Base-by-base conservation (phyloP, 1,139 yeast species). In the Torulaspora globosa region DNA sequence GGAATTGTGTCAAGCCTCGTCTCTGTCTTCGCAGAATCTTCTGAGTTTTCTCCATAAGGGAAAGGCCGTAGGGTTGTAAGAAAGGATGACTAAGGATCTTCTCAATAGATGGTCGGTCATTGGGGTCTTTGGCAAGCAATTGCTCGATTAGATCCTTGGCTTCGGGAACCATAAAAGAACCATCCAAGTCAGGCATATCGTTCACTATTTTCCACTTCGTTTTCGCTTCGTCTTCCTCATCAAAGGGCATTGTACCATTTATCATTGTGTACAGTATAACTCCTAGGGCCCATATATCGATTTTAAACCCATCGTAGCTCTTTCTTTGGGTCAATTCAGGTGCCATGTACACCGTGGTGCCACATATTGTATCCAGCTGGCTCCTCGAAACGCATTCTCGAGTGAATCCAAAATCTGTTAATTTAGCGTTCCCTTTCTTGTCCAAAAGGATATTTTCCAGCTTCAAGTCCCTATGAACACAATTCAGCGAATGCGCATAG, bases 261-360 rank as follows among this genome's bases (percentile, higher is more conserved):
- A 88, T 62, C 76, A 92, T 74, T 0, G 97, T 88, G 64, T 83
- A 92, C n/a, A 92, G 68, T n/a, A 92, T 89, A 7, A 92, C 79
- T 0, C 98, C 98, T 49, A 92, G 69, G 0, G 97, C 82, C 98
- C 98, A 92, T 2, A 86, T 79, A 64, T 92, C 98, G 5, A 83
- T 76, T 48, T 84, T 79, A 58, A 84, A 82, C 0, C 97, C 98
- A 33, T 82, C 80, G 62, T 92, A 92, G 47, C 77, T 75, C 51
- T 79, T 76, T 46, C 74, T 70, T 31, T 89, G 71, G 6, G 63
- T 62, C 57, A 92, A 71, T 61, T 92, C 98, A 0, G 98, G 98
- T 0, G 98, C 97, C 96, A 90, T 89, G 62, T 92, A 92, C 5
- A 89, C 95, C 0, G 90, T 80, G 0, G 98, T 92, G 2, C 98